Evolutionary conservation across 2,329 filamentous ascomycete species (phyloP), one percentile per base, ranked within the genome.

Genomic region (Penicillium sp.): DNA sequence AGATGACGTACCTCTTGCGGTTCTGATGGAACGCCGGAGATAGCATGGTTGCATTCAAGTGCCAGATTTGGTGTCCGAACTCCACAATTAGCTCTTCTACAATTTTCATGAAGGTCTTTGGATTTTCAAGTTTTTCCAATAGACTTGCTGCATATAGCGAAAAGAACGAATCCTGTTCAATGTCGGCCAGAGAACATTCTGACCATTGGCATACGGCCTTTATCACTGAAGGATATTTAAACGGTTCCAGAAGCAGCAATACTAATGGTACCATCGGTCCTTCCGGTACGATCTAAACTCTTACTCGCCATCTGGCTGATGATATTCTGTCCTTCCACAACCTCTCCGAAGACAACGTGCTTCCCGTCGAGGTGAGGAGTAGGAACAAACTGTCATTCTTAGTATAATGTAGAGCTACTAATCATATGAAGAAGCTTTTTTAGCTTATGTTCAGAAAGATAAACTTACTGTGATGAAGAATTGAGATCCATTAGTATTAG

Each of bases 401-500:
- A 18, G 13, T 5, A 13, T 7, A 11, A 11, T 6, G 1, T 14
- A 13, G 11, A 23, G 31, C 5, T 9, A n/a, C n/a, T n/a, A n/a
- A n/a, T n/a, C n/a, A n/a, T n/a, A n/a, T n/a, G n/a, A n/a, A 22
- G 18, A 22, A 5, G 18, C 18, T 22, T 5, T 22, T 5, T 9
- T 5, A 9, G 18, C 5, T 22, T 22, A 5, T 9, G 9, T 5
- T 9, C 9, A 5, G 5, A 22, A 9, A 9, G 5, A 9, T 9
- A 9, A n/a, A 39, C 42, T 42, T 12, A 77, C 79, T 59, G 78
- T 82, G 66, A 81, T 70, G 71, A 81, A 81, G 71, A 82, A 82
- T 62, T 82, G 78, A 32, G 77, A 81, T 56, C 78, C 78, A 64
- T 82, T 82, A 64, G 89, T 95, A 81, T 95, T 93, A 59, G 83